Evolutionary conservation across 352 stramenopile genomes (phyloP), one percentile per base, ranked within the genome.

Genomic region (Phytophthora fragariaefolia): DNA sequence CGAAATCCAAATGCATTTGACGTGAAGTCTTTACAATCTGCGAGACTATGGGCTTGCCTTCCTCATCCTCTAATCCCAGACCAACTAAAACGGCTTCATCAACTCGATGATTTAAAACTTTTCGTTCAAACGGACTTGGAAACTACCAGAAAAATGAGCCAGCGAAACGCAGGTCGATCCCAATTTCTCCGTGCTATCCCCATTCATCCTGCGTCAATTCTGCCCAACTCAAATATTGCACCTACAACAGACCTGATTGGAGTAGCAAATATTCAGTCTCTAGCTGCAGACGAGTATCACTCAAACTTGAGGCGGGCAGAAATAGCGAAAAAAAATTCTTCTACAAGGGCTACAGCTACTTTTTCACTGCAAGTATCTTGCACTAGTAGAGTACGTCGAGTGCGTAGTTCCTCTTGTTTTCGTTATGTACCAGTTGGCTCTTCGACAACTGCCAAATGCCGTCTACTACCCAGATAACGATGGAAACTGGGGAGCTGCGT

Each of bases 321-420:
- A 4, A 40, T 27, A 32, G 46, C 54, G 0, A 30, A 58, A 30
- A n/a, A 49, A 2, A 3, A 4, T 66, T 12, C 47, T 65, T 0
- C 23, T 50, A 2, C 24, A 74, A 10, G 48, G 30, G 12, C 40
- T 75, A 8, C 67, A 64, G 23, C 26, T 77, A 28, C 53, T 80
- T 0, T 80, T 73, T 65, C 55, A 53, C 17, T 71, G 63, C 24
- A 62, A 77, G 22, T 71, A 68, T 38, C 38, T 77, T 2, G 27
- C 61, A 8, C 50, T 80, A 4, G 60, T 64, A 34, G 65, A 80
- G 64, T 78, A 78, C 53, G 45, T 78, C 50, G 61, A 76, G 36
- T 77, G 65, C 23, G 48, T 77, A 13, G 58, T 78, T 13, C 73
- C 73, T 4, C 45, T 66, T 20, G 24, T 74, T 12, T 81, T 72